Conservation (phyloP, 2,329 filamentous ascomycete species). For the Fusarium brevicatenulatum region DNA sequence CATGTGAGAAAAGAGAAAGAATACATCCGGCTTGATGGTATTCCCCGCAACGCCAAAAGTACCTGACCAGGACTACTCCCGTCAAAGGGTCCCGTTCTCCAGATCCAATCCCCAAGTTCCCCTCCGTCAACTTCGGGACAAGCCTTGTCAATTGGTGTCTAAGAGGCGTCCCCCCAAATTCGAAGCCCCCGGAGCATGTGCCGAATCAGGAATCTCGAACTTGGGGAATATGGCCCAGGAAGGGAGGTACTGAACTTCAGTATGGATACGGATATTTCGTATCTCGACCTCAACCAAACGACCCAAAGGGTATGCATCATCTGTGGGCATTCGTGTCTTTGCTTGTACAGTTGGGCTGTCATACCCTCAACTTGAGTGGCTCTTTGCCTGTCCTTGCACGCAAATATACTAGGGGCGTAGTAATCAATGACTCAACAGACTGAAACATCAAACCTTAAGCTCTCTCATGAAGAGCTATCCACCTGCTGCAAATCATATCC, state of each 20-base stretch:
- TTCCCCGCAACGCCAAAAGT: constrained; percentile 35
- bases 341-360: neutral
- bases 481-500: constrained; percentile 9
- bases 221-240: neutral
- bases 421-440: constrained; percentile 1
- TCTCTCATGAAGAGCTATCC: neutral
- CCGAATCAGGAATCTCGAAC: constrained; percentile 35
- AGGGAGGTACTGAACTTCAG: neutral
- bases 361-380: constrained; percentile 16
- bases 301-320: neutral
- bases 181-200: constrained; percentile 19
- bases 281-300: neutral
- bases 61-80: constrained; percentile 24
- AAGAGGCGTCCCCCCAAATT: constrained; percentile 18
- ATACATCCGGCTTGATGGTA: constrained; percentile 32
- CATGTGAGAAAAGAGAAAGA: constrained; percentile 38
- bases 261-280: neutral
- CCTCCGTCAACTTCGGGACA: constrained; percentile 30
- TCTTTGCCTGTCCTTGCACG: constrained; percentile 23
- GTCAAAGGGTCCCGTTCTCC: constrained; percentile 22
- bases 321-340: neutral
- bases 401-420: neutral
- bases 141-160: constrained; percentile 22
- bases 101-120: constrained; percentile 33
- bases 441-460: constrained; percentile 17